Evolutionary conservation across 441 rosid genomes (phyloP).

Genomic region (Metrosideros polymorpha): DNA sequence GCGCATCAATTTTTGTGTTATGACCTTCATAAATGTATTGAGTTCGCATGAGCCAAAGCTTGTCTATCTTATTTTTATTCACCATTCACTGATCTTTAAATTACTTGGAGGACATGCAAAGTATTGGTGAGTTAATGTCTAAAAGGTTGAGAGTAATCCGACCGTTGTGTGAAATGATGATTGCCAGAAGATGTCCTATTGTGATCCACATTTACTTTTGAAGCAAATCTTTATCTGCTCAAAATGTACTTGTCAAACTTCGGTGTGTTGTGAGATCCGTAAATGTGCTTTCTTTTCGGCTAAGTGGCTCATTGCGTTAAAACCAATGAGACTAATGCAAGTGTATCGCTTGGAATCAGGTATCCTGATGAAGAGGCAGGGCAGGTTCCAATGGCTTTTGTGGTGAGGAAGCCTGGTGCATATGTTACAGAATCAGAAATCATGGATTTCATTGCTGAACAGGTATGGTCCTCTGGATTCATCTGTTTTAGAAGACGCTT

Average conservation of each 20-base stretch:
- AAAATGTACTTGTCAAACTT: neutral
- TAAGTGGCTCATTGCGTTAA: neutral
- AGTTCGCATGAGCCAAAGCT: neutral
- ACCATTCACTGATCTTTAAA: neutral
- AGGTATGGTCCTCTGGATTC: slow-evolving; percentile 9
- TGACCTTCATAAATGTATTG: neutral
- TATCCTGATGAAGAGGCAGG: slow-evolving; percentile 38
- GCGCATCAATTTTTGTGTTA: neutral
- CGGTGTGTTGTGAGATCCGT: neutral
- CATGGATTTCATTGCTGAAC: slow-evolving; percentile 25
- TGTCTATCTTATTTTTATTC: neutral
- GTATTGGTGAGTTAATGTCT: neutral
- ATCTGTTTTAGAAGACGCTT: neutral
- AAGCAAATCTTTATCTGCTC: too few species aligned
- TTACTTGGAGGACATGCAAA: neutral
- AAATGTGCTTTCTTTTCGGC: neutral
- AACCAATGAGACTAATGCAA: neutral
- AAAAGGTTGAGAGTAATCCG: neutral
- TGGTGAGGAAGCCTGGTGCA: slow-evolving; percentile 22
- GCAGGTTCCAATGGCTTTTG: slow-evolving; percentile 31
- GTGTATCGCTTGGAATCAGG: slow-evolving; percentile 1
- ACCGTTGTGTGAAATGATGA: neutral
- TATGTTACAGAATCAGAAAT: slow-evolving; percentile 7
- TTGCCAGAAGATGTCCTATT: neutral
- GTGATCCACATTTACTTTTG: neutral